Evolutionary conservation across 768 basidiomycete genomes (phyloP).

Genomic region (Atractiella rhizophila): DNA sequence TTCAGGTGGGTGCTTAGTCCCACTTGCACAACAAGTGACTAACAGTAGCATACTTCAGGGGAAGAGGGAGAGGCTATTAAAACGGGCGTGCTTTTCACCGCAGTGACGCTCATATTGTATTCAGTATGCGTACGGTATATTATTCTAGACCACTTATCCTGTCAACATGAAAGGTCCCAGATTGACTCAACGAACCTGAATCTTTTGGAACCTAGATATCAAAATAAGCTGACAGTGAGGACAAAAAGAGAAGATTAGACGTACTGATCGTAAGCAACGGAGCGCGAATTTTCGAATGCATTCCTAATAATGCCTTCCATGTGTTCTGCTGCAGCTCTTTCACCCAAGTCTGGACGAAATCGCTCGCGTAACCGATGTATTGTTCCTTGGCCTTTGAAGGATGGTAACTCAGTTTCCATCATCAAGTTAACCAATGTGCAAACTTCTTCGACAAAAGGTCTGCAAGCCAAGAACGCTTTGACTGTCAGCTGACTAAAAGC

Average conservation of each 20-base stretch:
- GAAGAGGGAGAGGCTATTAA: too few relatives aligned
- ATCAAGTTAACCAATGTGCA: conserved; percentile 71
- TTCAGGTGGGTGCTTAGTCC: too few relatives aligned
- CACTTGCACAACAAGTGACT: too few relatives aligned
- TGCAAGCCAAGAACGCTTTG: conserved; percentile 85
- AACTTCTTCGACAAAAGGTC: conserved; percentile 79
- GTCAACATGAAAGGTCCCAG: too few relatives aligned
- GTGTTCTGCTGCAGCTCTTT: conserved; percentile 75
- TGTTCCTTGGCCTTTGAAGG: conserved; percentile 86
- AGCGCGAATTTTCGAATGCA: conserved; percentile 81
- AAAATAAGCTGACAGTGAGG: not conserved
- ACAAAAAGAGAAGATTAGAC: conserved; percentile 24
- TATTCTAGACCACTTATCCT: too few relatives aligned
- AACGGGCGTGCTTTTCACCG: too few relatives aligned
- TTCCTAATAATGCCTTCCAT: conserved; percentile 74
- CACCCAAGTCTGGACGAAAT: conserved; percentile 55
- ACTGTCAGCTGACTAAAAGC: conserved; percentile 80
- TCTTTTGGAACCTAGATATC: not conserved
- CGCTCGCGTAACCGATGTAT: conserved; percentile 66
- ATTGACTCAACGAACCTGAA: too few relatives aligned
- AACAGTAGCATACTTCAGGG: too few relatives aligned
- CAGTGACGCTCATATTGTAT: too few relatives aligned
- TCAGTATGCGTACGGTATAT: too few relatives aligned
- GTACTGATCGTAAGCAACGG: conserved; percentile 86
- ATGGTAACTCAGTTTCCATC: conserved; percentile 81